phyloP scores from a whole-genome alignment of 345 rosid species.

The Gossypium thurberi region DNA sequence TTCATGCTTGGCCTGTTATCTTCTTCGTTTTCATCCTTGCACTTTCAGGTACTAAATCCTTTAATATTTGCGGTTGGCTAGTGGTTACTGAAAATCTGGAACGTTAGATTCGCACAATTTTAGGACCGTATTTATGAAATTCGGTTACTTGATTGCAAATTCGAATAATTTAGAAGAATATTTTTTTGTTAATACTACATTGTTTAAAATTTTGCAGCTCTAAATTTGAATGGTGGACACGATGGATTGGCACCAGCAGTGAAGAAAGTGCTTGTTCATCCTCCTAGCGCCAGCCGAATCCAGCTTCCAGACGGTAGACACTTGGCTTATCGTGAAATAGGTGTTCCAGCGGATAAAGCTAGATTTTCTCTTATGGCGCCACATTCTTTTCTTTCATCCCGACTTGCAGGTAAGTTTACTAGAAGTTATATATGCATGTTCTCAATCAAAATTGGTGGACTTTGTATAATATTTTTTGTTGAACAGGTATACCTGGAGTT shows the following conservation, averaged over 20 bases:
- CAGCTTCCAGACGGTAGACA: constrained; percentile 81
- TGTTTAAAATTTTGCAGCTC: constrained; percentile 40
- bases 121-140: neutral
- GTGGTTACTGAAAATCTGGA: no score
- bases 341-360: constrained; percentile 68
- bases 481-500: constrained; percentile 72
- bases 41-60: constrained; percentile 49
- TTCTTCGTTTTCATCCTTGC: constrained; percentile 62
- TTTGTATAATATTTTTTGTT: constrained; percentile 9
- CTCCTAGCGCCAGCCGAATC: constrained; percentile 51
- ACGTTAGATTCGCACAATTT: neutral
- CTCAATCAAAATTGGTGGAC: constrained; percentile 4
- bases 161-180: neutral
- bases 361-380: constrained; percentile 65
- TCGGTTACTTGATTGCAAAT: neutral
- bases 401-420: constrained; percentile 61
- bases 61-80: neutral
- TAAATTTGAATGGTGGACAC: constrained; percentile 37
- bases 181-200: neutral
- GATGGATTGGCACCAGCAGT: constrained; percentile 29
- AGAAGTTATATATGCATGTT: constrained; percentile 1
- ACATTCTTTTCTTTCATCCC: constrained; percentile 78
- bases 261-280: constrained; percentile 62
- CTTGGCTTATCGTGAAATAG: constrained; percentile 64
- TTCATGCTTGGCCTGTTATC: constrained; percentile 79